phyloP scores from a whole-genome alignment of 1,284 basidiomycete species.

The Cystobasidium sp. region DNA sequence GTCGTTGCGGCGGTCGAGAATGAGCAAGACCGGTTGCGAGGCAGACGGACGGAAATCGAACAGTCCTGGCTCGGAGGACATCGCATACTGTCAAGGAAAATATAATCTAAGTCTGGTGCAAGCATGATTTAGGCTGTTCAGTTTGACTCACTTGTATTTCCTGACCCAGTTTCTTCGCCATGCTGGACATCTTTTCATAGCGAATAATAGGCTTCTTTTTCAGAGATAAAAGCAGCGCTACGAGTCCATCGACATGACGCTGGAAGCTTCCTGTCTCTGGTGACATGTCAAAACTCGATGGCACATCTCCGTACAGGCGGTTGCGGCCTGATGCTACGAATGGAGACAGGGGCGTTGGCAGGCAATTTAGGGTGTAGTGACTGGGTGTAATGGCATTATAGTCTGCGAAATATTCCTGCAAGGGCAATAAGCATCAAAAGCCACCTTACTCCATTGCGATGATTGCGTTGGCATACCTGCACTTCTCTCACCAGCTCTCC shows the following conservation, averaged over 20 bases:
- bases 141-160: constrained; percentile 73
- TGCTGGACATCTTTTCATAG: constrained; percentile 89
- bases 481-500: constrained; percentile 96
- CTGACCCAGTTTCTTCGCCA: constrained; percentile 85
- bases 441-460: too few relatives aligned
- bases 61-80: constrained; percentile 59
- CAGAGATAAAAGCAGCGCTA: constrained; percentile 84
- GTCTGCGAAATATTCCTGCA: constrained; percentile 92
- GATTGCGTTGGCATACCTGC: constrained; percentile 66
- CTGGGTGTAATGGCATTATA: constrained; percentile 84
- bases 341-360: constrained; percentile 61
- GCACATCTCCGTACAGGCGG: constrained; percentile 51
- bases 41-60: constrained; percentile 64
- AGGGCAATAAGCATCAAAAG: neutral
- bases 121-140: neutral
- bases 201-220: constrained; percentile 90
- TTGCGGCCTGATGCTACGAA: constrained; percentile 40
- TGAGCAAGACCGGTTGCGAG: constrained; percentile 62
- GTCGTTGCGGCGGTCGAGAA: constrained; percentile 87
- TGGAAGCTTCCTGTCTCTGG: constrained; percentile 74
- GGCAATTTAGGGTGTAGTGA: constrained; percentile 77
- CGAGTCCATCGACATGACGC: constrained; percentile 78
- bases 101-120: neutral
- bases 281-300: constrained; percentile 49
- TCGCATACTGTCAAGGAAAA: constrained; percentile 20